These are phyloP conservation scores for Canavalia gladiata DNA, from an alignment of 306 rosid species.

Conservation along the genomic window DNA sequence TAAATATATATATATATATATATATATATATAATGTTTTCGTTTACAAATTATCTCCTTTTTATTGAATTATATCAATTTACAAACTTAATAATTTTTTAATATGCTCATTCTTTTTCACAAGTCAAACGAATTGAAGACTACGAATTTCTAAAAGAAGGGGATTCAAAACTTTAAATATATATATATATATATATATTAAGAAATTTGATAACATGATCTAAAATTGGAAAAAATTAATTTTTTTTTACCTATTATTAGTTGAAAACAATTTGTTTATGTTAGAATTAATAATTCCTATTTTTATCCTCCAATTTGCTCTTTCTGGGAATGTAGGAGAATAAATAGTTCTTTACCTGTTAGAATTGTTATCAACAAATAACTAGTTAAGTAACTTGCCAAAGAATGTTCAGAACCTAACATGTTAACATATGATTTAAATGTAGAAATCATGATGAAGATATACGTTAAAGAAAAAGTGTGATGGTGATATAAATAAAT, in stretches of 20 bases:
- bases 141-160: background rate
- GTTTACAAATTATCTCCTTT: background rate
- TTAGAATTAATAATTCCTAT: background rate
- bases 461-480: conserved; percentile 14
- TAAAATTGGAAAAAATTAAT: background rate
- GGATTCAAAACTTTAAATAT: background rate
- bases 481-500: conserved; percentile 37
- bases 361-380: conserved; percentile 45
- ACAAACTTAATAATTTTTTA: background rate
- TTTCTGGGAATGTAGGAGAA: background rate
- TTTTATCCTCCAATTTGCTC: background rate
- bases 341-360: background rate
- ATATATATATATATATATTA: too few species aligned
- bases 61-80: background rate
- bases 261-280: background rate
- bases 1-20: background rate
- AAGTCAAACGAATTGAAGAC: background rate
- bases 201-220: background rate
- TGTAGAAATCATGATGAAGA: conserved; percentile 42
- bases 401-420: conserved; percentile 36
- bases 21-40: background rate
- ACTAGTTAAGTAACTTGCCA: conserved; percentile 43
- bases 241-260: background rate
- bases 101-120: background rate
- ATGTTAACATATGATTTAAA: conserved; percentile 50